These are phyloP conservation scores for Xylariaceae sp. DNA, from an alignment of 2,329 filamentous ascomycete species.

Conservation along the genomic window DNA sequence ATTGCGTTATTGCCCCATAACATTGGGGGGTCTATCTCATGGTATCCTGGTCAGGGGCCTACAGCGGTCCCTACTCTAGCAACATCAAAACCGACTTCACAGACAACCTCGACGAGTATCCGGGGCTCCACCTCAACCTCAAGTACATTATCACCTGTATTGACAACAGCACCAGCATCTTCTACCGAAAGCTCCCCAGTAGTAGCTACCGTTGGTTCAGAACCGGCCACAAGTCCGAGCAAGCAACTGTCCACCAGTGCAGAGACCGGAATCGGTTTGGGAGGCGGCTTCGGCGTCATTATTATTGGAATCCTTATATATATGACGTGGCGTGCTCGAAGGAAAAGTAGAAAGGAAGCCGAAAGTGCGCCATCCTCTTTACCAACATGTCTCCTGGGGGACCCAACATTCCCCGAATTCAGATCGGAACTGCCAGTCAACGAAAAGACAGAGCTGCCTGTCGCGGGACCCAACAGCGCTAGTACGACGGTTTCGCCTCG, in stretches of 20 bases:
- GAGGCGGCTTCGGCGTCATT: slow-evolving; percentile 14
- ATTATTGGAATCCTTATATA: slow-evolving; percentile 18
- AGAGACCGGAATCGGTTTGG: slow-evolving; percentile 23
- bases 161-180: no score
- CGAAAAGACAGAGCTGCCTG: not conserved
- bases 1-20: slow-evolving; percentile 16
- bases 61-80: not conserved
- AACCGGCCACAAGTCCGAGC: slow-evolving; percentile 1
- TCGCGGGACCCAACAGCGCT: not conserved
- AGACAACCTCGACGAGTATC: no score
- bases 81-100: not conserved
- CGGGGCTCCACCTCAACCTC: no score
- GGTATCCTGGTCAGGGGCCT: slow-evolving; percentile 10
- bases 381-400: no score
- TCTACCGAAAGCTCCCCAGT: not conserved
- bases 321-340: slow-evolving; percentile 14
- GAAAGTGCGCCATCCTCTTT: not conserved
- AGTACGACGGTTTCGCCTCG: not conserved
- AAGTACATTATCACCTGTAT: no score
- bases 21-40: slow-evolving; percentile 18
- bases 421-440: slow-evolving; percentile 26
- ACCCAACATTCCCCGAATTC: slow-evolving; percentile 8
- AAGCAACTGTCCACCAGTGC: slow-evolving; percentile 8
- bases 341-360: slow-evolving; percentile 9
- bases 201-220: not conserved